Conservation (phyloP, 2,329 filamentous ascomycete species). For the Herpomyces periplanetae region DNA sequence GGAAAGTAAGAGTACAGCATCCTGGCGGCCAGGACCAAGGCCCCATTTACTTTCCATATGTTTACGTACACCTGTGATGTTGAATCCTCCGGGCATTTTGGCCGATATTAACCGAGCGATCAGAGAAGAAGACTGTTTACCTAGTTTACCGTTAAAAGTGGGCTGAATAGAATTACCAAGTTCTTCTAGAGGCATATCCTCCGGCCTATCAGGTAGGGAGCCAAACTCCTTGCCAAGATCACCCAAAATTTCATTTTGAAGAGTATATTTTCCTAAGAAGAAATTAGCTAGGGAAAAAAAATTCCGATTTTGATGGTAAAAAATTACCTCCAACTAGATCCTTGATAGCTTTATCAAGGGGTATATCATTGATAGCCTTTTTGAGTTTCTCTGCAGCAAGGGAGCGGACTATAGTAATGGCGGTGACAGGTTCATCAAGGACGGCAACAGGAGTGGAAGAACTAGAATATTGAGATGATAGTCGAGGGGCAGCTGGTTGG, state of each 20-base stretch:
- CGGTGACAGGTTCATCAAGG: constrained; percentile 47
- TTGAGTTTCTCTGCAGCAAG: constrained; percentile 91
- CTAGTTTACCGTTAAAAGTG: constrained; percentile 92
- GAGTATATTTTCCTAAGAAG: constrained; percentile 56
- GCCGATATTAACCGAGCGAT: constrained; percentile 83
- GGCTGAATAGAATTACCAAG: constrained; percentile 78
- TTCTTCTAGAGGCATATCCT: constrained; percentile 86
- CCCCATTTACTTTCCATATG: constrained; percentile 85
- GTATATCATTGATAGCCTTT: constrained; percentile 57
- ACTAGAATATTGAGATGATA: constrained; percentile 9
- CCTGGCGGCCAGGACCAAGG: constrained; percentile 44
- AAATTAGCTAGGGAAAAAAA: constrained; percentile 2
- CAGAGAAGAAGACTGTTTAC: constrained; percentile 74
- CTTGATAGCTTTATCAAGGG: constrained; percentile 84
- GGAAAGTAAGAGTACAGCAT: constrained; percentile 51
- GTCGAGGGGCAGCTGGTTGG: constrained; percentile 8
- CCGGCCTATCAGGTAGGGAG: constrained; percentile 85
- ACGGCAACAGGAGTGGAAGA: constrained; percentile 14
- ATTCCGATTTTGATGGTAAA: constrained; percentile 3
- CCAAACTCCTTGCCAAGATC: constrained; percentile 95
- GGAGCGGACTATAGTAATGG: constrained; percentile 53
- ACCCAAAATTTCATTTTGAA: constrained; percentile 93
- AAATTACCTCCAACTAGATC: constrained; percentile 71
- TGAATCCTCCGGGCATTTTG: constrained; percentile 98
- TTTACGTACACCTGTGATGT: constrained; percentile 78